Evolutionary conservation across 306 rosid species (phyloP).

Genomic region (Trifolium dubium): DNA sequence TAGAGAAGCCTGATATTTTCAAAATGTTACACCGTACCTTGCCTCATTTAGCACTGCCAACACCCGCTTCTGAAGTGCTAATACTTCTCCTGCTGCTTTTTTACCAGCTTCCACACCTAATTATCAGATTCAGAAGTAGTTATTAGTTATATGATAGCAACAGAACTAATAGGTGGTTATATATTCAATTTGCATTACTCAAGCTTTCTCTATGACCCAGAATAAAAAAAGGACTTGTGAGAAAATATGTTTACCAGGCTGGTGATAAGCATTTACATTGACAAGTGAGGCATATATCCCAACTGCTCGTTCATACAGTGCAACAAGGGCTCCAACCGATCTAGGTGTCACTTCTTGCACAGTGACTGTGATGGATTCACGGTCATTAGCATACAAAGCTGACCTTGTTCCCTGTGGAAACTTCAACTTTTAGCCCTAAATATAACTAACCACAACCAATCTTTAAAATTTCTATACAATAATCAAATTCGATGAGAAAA

Average conservation of each 20-base stretch:
- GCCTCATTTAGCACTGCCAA: slow-evolving; percentile 82
- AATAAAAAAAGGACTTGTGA: slow-evolving; percentile 5
- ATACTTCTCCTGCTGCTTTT: slow-evolving; percentile 91
- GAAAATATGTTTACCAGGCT: slow-evolving; percentile 71
- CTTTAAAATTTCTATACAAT: background rate
- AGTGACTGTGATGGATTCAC: slow-evolving; percentile 88
- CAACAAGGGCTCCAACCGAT: slow-evolving; percentile 90
- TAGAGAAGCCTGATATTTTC: slow-evolving; percentile 13
- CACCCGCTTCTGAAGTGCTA: slow-evolving; percentile 91
- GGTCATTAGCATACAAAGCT: slow-evolving; percentile 78
- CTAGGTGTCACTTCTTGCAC: slow-evolving; percentile 93
- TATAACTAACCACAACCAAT: slow-evolving; percentile 4
- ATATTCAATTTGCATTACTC: slow-evolving; percentile 2
- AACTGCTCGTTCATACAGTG: slow-evolving; percentile 95
- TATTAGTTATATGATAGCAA: slow-evolving; percentile 12
- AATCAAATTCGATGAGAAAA: slow-evolving; percentile 17
- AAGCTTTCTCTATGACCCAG: background rate
- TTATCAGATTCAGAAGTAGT: slow-evolving; percentile 32
- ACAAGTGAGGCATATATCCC: slow-evolving; percentile 90
- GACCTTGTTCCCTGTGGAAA: slow-evolving; percentile 89
- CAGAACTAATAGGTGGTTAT: background rate
- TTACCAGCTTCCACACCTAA: slow-evolving; percentile 90
- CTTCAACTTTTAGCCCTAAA: slow-evolving; percentile 22
- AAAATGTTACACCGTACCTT: slow-evolving; percentile 53
- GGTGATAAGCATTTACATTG: slow-evolving; percentile 95